These are phyloP conservation scores for Vanderwaltozyma yarrowii DNA, from an alignment of 805 yeast genomes.

Conservation along the genomic window DNA sequence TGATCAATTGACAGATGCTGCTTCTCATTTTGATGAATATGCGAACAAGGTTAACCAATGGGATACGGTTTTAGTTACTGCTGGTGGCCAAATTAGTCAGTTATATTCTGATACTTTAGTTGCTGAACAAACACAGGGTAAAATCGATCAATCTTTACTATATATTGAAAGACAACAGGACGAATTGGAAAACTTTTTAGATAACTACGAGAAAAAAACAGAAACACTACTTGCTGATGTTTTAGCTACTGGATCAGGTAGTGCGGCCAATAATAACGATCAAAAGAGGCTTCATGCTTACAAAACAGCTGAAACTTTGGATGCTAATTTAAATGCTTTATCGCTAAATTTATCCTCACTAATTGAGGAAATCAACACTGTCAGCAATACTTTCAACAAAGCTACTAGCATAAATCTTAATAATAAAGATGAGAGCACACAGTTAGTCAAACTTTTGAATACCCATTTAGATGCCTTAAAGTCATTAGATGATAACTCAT, in stretches of 20 bases:
- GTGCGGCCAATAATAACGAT: slow-evolving; percentile 38
- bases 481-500: slow-evolving; percentile 72
- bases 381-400: slow-evolving; percentile 70
- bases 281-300: slow-evolving; percentile 86
- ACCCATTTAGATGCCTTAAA: slow-evolving; percentile 83
- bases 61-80: slow-evolving; percentile 76
- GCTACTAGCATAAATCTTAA: slow-evolving; percentile 32
- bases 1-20: slow-evolving; percentile 62
- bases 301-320: slow-evolving; percentile 73
- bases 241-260: slow-evolving; percentile 19
- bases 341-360: slow-evolving; percentile 68
- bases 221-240: slow-evolving; percentile 30
- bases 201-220: slow-evolving; percentile 56
- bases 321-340: slow-evolving; percentile 66
- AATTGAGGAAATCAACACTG: slow-evolving; percentile 73
- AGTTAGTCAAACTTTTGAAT: slow-evolving; percentile 71
- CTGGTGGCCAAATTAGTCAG: slow-evolving; percentile 75
- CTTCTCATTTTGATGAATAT: slow-evolving; percentile 64
- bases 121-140: slow-evolving; percentile 77
- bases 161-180: slow-evolving; percentile 89
- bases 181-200: slow-evolving; percentile 73
- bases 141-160: slow-evolving; percentile 76
- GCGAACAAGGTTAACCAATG: slow-evolving; percentile 68
- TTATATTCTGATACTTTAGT: slow-evolving; percentile 66
- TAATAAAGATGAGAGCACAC: slow-evolving; percentile 37